A percentile compares a stretch with the other conserved stretches of the same genome.
Conservation (phyloP, 176 grass and related monocot species). For the Aechmea fasciata region DNA sequence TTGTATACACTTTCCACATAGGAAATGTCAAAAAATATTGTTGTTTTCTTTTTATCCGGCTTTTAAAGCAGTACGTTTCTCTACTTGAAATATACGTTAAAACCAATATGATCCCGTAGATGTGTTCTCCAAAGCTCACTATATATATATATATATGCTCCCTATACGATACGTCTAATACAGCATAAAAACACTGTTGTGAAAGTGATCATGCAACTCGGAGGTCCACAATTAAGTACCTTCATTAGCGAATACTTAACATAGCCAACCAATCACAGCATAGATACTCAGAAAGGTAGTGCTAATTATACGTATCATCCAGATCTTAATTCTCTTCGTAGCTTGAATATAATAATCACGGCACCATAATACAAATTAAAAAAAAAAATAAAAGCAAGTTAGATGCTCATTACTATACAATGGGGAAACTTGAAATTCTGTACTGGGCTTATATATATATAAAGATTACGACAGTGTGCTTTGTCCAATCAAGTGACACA, state of each 20-base stretch:
- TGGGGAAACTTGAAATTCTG: background rate
- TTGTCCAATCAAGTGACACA: no score
- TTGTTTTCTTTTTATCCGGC: no score
- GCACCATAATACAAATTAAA: conserved; percentile 23
- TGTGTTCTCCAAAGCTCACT: no score
- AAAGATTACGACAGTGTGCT: no score
- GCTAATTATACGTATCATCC: background rate
- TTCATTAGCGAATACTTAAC: conserved; percentile 6
- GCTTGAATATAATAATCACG: conserved; percentile 30
- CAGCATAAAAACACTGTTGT: background rate
- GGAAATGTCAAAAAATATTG: no score
- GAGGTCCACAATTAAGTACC: background rate
- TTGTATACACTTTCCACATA: no score
- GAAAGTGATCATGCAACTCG: conserved; percentile 19
- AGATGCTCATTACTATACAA: background rate
- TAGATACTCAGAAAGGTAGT: background rate
- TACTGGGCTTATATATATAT: no score
- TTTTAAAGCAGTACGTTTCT: no score
- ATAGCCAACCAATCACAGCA: conserved; percentile 43
- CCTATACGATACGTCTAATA: no score
- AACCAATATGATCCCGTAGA: no score
- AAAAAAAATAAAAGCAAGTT: conserved; percentile 8
- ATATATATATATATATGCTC: no score
- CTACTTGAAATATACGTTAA: no score
- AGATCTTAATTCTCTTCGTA: conserved; percentile 25